Conservation (phyloP, 371 early-diverging fungal genomes). For the Dichotomocladium elegans region DNA sequence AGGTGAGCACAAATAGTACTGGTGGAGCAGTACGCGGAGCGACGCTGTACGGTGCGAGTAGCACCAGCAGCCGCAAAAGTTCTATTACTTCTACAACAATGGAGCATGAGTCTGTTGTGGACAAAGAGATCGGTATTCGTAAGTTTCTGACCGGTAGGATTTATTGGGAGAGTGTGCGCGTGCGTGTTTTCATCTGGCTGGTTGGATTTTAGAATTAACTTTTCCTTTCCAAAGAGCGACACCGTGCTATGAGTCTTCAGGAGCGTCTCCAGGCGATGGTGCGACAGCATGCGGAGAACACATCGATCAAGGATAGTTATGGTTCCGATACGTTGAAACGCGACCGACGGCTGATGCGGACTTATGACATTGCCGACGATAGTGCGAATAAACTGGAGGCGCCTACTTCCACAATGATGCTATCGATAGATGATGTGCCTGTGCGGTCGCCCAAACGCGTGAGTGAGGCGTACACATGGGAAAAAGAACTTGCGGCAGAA, state of each 20-base stretch:
- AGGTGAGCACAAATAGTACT: conserved; percentile 4
- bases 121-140: conserved; percentile 8
- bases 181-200: too few relatives aligned
- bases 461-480: conserved; percentile 23
- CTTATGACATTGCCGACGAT: conserved; percentile 2
- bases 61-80: conserved; percentile 12
- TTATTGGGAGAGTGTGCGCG: too few relatives aligned
- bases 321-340: conserved; percentile 7
- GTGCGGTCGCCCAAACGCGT: conserved; percentile 16
- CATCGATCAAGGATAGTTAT: conserved; percentile 13
- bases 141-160: too few relatives aligned
- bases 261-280: conserved; percentile 32
- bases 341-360: conserved; percentile 14
- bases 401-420: background rate
- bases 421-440: background rate
- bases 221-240: conserved; percentile 4
- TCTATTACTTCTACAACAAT: conserved; percentile 7
- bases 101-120: conserved; percentile 8
- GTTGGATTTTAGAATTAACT: background rate
- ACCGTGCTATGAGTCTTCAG: conserved; percentile 24
- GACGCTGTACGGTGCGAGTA: background rate
- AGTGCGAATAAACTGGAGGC: too few relatives aligned
- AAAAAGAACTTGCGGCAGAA: conserved; percentile 16
- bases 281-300: conserved; percentile 16
- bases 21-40: conserved; percentile 2